Evolutionary conservation across 805 yeast species (phyloP), one percentile per base, ranked within the genome.

Genomic region (Candida ipomoeae): DNA sequence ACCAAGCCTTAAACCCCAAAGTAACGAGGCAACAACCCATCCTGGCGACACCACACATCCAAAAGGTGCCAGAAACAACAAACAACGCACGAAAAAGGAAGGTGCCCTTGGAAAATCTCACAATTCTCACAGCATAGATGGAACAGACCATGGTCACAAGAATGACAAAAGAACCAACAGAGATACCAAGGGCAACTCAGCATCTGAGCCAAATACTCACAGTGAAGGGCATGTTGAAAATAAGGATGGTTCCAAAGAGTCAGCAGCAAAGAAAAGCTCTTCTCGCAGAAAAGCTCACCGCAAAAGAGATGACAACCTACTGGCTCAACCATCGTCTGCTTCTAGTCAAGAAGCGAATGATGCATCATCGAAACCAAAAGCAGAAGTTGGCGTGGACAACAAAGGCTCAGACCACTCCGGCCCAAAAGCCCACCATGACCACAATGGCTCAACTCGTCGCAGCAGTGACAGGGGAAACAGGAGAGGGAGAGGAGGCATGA

Each of bases 401-500:
- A 23, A 23, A 44, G 3, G 15, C n/a, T 5, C 34, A 7, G 38
- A 42, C 21, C 17, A 10, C 8, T 13, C 36, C 34, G 17, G 42
- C 15, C 7, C 42, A 17, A 38, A 45, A 23, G 5, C 40, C 10
- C 40, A 44, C 32, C 46, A 33, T 8, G 17, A 42, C 6, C 36
- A 20, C 5, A 36, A 15, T 33, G 10, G 21, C 29, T 26, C 47
- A 6, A 23, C 33, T 23, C 47, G 40, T 3, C 46, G 45, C 11
- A 3, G 7, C 6, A 41, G 18, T 40, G 39, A 44, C 17, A 48
- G 62, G 33, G 60, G 60, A 21, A 49, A 64, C 42, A 60, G 61
- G 33, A 52, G 60, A 48, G 60, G 56, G 6, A 59, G 51, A 33
- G 52, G 55, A 18, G 46, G 48, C 5, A 36, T 14, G 23, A 36